Base-by-base conservation (phyloP, 176 grass and related monocot species). In the Eragrostis curvula region DNA sequence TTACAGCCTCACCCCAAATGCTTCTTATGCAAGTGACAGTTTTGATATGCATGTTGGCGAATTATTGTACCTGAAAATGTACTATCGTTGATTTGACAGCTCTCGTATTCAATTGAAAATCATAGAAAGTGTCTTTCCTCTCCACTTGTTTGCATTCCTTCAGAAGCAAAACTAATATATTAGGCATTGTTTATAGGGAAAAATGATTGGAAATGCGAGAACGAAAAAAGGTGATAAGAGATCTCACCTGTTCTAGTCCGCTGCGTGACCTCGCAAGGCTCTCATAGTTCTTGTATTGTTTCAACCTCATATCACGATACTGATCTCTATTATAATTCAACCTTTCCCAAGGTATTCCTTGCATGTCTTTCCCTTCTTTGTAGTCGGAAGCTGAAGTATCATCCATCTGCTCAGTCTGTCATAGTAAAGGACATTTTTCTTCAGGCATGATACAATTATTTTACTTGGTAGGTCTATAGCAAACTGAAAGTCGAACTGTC, bases 41-140 rank as follows among this genome's bases (percentile, higher is more conserved):
- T 52, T 24, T 45, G 9, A 64, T 71, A 39, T 55, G 27, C 50
- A 56, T 71, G 41, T 21, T 49, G 36, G 60, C 21, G 51, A n/a
- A 85, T 51, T 72, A 84, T 21, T 44, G 50, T 91, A 95, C 96
- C 96, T 98, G 96, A 74, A 98, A 98, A 87, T 98, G 96, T n/a
- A 88, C 90, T 82, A 95, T 95, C 5, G 90, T 98, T 42, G 86
- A 75, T 77, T 91, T 95, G 79, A 85, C 96, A 77, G 79, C 32
- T 84, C 92, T 87, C 27, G 92, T 91, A 68, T 89, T 95, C 46
- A 85, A 91, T n/a, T 98, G 90, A 71, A 95, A 98, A 84, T 91
- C 92, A 77, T 86, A 98, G 79, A 95, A 95, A 7, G 40, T 84
- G 16, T 88, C 86, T 81, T 58, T 68, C 69, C 32, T 85, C 64